Base-by-base conservation (phyloP, 192 early-diverging fungal genomes). In the Entomortierella chlamydospora region DNA sequence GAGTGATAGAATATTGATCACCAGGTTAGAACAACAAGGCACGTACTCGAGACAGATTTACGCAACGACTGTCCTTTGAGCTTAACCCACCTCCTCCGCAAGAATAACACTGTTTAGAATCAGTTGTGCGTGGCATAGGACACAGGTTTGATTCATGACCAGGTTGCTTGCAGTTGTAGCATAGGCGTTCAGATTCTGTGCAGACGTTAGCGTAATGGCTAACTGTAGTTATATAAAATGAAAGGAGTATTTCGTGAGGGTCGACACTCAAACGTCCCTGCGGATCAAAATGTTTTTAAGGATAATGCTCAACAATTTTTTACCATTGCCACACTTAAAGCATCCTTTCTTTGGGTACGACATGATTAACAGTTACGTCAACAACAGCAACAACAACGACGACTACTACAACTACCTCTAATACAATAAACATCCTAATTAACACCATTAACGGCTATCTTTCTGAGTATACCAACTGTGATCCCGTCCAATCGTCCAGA, bases 281-380 rank as follows among this genome's bases (percentile, higher is more conserved):
- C 23, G 22, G 41, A 25, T 23, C 20, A 43, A 34, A 42, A 60
- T 25, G 43, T 30, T 12, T 31, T 54, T 51, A 10, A 37, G 31
- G 17, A 8, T 13, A 25, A 12, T 39, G 17, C n/a, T 23, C 33
- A 31, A 25, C 31, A 0, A 29, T 39, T 23, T n/a, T 70, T 71
- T 78, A 87, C 87, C 85, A 55, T 86, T 87, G 39, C 87, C 87
- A 79, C 87, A 88, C 60, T 88, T 85, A 68, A 84, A 88, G 61
- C 87, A 88, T 42, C 80, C 77, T 68, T 81, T 84, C 81, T 73
- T 80, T 60, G 72, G 9, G 57, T 74, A 85, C 67, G 80, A 81
- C 73, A 83, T 82, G 42, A 37, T 74, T 52, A 61, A 23, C 12
- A 47, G 9, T 11, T 47, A 52, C 49, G 47, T 15, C 26, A 31